Base-by-base conservation (phyloP, 2,329 filamentous ascomycete species). In the Hypoxylon sp. region DNA sequence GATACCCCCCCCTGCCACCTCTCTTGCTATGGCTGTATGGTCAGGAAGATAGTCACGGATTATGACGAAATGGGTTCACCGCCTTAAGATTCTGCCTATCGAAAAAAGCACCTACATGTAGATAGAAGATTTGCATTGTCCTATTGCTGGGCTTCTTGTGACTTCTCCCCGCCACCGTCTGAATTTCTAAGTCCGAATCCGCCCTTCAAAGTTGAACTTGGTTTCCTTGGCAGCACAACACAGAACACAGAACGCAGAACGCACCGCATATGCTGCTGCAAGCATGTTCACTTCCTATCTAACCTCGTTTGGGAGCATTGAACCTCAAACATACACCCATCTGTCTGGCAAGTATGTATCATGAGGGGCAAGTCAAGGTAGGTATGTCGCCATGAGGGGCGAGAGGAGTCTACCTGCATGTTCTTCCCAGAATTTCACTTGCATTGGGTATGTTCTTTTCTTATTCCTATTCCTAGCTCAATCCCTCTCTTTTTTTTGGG, bases 181-280 rank as follows among this genome's bases (percentile, higher is more conserved):
- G 13, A 26, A 55, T 30, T 55, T 58, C 48, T 58, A 58, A 48
- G 47, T 52, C 55, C 55, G 55, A 58, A 43, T 15, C 26, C 29
- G 34, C 40, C 30, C 27, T 29, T 7, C 9, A 35, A 29, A 11
- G 11, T 13, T 48, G 9, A 16, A 25, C 11, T 12, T 37, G 26
- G n/a, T n/a, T 16, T 43, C 13, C 54, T 57, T 57, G 54, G 54
- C 54, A 35, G 2, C 16, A 13, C 31, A 45, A 40, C 23, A 40
- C 9, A 40, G n/a, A n/a, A n/a, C n/a, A n/a, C n/a, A n/a, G n/a
- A n/a, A n/a, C n/a, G n/a, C n/a, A n/a, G n/a, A n/a, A n/a, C n/a
- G n/a, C n/a, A n/a, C n/a, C n/a, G n/a, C n/a, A n/a, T n/a, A n/a
- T n/a, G n/a, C n/a, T n/a, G n/a, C n/a, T 27, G 36, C 46, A 43